Conservation (phyloP, 2,329 filamentous ascomycete genomes). For the Corinectria fuckeliana region DNA sequence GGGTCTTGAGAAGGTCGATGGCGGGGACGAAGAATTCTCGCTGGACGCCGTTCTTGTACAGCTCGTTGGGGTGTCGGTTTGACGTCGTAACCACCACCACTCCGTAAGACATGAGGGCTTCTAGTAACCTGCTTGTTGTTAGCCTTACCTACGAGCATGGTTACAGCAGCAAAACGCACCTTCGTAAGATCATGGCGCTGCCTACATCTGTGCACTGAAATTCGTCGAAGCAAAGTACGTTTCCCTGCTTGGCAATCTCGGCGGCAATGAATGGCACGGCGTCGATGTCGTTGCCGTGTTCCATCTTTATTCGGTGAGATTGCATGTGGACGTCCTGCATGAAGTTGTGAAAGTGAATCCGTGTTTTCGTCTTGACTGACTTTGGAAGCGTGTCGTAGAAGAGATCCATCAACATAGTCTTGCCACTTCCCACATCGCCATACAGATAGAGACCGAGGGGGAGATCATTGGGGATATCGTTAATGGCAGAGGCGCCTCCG, state of each 20-base stretch:
- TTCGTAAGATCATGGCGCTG: constrained; percentile 95
- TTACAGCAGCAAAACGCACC: constrained; percentile 49
- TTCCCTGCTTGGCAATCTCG: constrained; percentile 85
- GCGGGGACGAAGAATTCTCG: constrained; percentile 94
- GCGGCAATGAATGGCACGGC: constrained; percentile 91
- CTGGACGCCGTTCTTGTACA: constrained; percentile 98
- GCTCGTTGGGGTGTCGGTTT: constrained; percentile 93
- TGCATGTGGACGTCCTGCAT: constrained; percentile 98
- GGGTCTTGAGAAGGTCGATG: constrained; percentile 86
- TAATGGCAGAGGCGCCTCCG: constrained; percentile 48
- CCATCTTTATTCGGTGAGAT: constrained; percentile 87
- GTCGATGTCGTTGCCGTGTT: constrained; percentile 88
- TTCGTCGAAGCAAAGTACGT: constrained; percentile 96
- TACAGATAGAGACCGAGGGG: constrained; percentile 94
- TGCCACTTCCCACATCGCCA: constrained; percentile 95
- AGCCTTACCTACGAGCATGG: constrained; percentile 11
- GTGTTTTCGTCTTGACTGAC: constrained; percentile 80
- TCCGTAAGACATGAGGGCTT: constrained; percentile 94
- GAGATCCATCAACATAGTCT: constrained; percentile 99
- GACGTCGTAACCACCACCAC: constrained; percentile 95
- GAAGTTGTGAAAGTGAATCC: constrained; percentile 99
- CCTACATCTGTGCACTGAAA: constrained; percentile 99
- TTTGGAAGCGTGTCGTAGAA: constrained; percentile 91
- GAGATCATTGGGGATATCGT: constrained; percentile 71
- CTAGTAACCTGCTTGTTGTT: constrained; percentile 67